A percentile compares a stretch with the other conserved stretches of the same genome.
phyloP scores from a whole-genome alignment of 208 protist species.

The Leishmania amazonensis region DNA sequence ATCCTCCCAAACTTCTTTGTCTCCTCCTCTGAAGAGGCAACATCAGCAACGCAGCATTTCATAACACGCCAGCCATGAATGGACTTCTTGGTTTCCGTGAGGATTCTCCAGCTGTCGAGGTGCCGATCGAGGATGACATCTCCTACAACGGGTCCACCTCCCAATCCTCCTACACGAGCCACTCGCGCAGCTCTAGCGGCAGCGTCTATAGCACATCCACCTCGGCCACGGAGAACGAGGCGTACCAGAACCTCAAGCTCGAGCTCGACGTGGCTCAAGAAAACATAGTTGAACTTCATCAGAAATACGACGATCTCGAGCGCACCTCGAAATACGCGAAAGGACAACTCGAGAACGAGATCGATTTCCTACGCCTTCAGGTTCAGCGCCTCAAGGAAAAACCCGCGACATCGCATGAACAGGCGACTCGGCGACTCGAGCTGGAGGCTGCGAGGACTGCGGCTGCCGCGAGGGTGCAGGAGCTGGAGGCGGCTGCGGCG shows the following conservation, averaged over 20 bases:
- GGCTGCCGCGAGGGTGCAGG: conserved; percentile 1
- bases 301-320: conserved; percentile 36
- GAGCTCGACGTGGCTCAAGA: conserved; percentile 35
- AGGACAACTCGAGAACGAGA: conserved; percentile 27
- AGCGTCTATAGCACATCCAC: conserved; percentile 32
- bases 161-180: conserved; percentile 36
- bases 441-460: conserved; percentile 9
- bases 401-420: neutral
- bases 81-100: conserved; percentile 22
- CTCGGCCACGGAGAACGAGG: conserved; percentile 35
- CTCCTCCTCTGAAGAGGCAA: neutral
- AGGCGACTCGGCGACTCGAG: neutral
- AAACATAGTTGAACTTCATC: conserved; percentile 25
- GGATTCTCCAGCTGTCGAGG: conserved; percentile 15
- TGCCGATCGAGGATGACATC: conserved; percentile 20
- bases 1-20: neutral
- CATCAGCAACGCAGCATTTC: neutral
- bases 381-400: conserved; percentile 4
- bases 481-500: neutral
- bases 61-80: neutral
- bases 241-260: conserved; percentile 27
- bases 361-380: conserved; percentile 18
- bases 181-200: conserved; percentile 27
- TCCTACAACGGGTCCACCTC: conserved; percentile 33
- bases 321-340: conserved; percentile 29